Percentiles rank a stretch among this genome's conserved stretches.
These are phyloP conservation scores for Hyphopichia wangnamkhiaoensis DNA, from an alignment of 1,139 yeast genomes.

Conservation along the genomic window DNA sequence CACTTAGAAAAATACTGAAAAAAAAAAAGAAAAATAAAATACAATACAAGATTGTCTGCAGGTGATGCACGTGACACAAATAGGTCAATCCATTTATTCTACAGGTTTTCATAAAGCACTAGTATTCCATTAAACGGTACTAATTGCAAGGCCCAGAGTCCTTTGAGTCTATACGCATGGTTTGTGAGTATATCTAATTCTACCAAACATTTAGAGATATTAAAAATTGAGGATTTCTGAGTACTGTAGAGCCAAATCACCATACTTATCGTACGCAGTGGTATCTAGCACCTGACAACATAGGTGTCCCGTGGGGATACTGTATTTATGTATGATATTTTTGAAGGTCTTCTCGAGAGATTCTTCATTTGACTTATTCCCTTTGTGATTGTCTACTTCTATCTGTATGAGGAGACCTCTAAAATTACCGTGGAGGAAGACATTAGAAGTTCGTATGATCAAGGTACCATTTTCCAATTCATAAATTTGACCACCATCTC, in stretches of 20 bases:
- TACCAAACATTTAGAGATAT: background rate
- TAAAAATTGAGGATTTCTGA: conserved; percentile 46
- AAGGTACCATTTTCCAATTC: conserved; percentile 49
- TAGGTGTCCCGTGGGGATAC: conserved; percentile 43
- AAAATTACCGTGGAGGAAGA: conserved; percentile 72
- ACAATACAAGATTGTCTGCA: too few species aligned
- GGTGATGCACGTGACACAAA: too few species aligned
- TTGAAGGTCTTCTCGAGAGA: conserved; percentile 23
- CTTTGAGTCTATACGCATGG: too few species aligned
- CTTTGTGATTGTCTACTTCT: conserved; percentile 28
- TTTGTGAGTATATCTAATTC: too few species aligned
- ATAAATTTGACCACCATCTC: conserved; percentile 74
- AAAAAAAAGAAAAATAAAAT: too few species aligned
- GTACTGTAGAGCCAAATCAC: conserved; percentile 50
- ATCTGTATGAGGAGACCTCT: conserved; percentile 69
- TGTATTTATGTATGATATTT: conserved; percentile 34
- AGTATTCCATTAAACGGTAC: too few species aligned
- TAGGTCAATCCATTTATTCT: too few species aligned
- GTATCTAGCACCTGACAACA: conserved; percentile 35
- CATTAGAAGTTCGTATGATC: conserved; percentile 63
- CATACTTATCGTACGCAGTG: conserved; percentile 30
- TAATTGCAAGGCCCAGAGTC: too few species aligned
- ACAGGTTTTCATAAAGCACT: too few species aligned
- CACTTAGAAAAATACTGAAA: too few species aligned
- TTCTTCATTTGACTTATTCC: conserved; percentile 13